phyloP scores from a whole-genome alignment of 1,139 yeast species.

The Blastobotrys elegans region DNA sequence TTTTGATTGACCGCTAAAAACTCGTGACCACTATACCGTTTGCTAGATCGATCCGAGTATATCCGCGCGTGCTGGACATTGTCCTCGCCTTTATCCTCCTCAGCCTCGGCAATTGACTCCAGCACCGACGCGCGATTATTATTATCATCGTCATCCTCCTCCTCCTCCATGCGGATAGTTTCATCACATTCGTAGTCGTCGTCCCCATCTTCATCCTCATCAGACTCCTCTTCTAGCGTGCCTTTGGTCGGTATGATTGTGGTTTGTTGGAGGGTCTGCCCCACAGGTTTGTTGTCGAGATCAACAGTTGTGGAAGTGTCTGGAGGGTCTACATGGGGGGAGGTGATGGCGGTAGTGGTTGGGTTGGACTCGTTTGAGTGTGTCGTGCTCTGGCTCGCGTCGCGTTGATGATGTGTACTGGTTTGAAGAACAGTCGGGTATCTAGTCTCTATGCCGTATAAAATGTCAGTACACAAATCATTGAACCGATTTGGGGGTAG shows the following conservation, averaged over 20 bases:
- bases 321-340: background rate
- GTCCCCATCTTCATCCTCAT: constrained; percentile 25
- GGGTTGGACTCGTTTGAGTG: background rate
- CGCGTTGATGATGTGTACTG: background rate
- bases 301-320: background rate
- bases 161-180: background rate
- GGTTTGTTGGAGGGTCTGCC: constrained; percentile 23
- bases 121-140: constrained; percentile 1
- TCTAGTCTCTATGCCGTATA: constrained; percentile 81
- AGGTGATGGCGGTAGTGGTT: background rate
- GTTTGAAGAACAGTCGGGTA: constrained; percentile 16
- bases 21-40: constrained; percentile 5
- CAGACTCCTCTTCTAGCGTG: constrained; percentile 29
- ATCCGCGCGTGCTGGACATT: constrained; percentile 3
- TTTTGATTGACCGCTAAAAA: background rate
- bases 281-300: constrained; percentile 6
- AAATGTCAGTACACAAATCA: constrained; percentile 86
- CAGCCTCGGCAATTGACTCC: constrained; percentile 10
- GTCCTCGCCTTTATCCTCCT: constrained; percentile 5
- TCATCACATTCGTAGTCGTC: constrained; percentile 12
- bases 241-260: constrained; percentile 32
- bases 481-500: constrained; percentile 78
- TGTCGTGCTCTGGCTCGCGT: background rate
- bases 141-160: background rate
- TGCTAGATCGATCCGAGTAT: background rate